Conservation (phyloP, 2,329 filamentous ascomycete species). For the Cercospora brassicicola region DNA sequence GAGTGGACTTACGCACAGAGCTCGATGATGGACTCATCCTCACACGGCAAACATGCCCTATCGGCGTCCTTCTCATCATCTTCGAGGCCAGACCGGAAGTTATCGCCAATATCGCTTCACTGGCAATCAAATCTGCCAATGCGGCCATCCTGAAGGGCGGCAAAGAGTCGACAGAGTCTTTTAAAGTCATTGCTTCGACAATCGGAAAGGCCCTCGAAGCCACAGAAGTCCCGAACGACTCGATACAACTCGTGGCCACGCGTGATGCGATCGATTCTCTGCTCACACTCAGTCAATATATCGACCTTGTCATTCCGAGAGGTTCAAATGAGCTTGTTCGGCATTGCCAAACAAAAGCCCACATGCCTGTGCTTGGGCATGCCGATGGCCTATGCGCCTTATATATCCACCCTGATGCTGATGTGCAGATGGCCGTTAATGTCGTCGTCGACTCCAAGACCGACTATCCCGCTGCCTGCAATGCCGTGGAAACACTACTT, state of each 20-base stretch:
- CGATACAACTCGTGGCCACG: constrained; percentile 91
- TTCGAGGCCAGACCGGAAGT: constrained; percentile 98
- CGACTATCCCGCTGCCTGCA: constrained; percentile 93
- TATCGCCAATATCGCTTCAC: constrained; percentile 93
- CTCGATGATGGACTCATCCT: constrained; percentile 84
- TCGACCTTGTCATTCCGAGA: constrained; percentile 92
- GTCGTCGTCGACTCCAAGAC: constrained; percentile 91
- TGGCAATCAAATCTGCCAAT: constrained; percentile 96
- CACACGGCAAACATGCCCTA: constrained; percentile 87
- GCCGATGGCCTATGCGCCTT: constrained; percentile 89
- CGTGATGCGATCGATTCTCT: constrained; percentile 86
- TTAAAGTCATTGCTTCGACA: constrained; percentile 81
- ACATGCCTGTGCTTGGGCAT: constrained; percentile 93
- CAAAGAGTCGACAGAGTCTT: constrained; percentile 94
- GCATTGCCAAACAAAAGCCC: constrained; percentile 85
- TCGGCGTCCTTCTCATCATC: constrained; percentile 96
- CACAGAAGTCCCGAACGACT: constrained; percentile 77
- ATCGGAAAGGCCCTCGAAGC: constrained; percentile 74
- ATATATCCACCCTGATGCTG: constrained; percentile 79
- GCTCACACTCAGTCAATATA: constrained; percentile 79
- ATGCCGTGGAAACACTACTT: constrained; percentile 86
- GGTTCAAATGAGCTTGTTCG: constrained; percentile 87
- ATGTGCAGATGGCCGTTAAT: constrained; percentile 67
- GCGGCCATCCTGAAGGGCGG: constrained; percentile 95
- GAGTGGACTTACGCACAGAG: constrained; percentile 76